Base-by-base conservation (phyloP, 257 asterid species). In the Plantago ovata region DNA sequence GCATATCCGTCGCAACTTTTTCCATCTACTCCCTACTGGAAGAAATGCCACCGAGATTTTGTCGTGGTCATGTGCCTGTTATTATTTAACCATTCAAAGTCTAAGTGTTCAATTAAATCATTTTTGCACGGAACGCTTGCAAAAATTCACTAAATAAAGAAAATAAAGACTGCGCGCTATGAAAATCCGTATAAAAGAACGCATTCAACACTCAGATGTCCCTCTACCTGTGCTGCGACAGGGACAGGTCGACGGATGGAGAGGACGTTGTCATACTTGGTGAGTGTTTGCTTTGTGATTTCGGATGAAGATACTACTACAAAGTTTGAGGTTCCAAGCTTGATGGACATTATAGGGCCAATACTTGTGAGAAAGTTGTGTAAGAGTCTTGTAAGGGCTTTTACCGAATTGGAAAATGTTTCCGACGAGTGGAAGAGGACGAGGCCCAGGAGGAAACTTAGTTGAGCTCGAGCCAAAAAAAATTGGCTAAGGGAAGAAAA, bases 251-350 rank as follows among this genome's bases (percentile, higher is more conserved):
- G 50, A 9, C 62, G 58, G 39, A 53, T 42, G 38, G 81, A 69
- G 16, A 75, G 56, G 0, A 32, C 69, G 4, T 38, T 58, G n/a
- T 65, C 77, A 16, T 72, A 69, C 32, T 65, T 78, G 13, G 63
- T 75, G 0, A 75, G 60, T 0, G 69, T 69, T 42, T 68, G 66
- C 52, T 63, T 65, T 7, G 76, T 76, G 14, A 67, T 28, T 38
- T 59, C 70, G 0, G 81, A 68, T 3, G 79, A 72, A 38, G 81
- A 62, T 16, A 71, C 66, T 5, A 72, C 56, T n/a, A 71, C 75
- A 22, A 65, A 19, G 43, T 56, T 58, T 14, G 45, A 1, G 19
- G 43, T 54, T 7, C 84, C 81, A n/a, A 78, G 81, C 21, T 69
- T 53, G 41, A 72, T 60, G 4, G 72, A 46, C 69, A 71, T 61